phyloP scores from a whole-genome alignment of 345 rosid genomes.

The Citrus unshiu region DNA sequence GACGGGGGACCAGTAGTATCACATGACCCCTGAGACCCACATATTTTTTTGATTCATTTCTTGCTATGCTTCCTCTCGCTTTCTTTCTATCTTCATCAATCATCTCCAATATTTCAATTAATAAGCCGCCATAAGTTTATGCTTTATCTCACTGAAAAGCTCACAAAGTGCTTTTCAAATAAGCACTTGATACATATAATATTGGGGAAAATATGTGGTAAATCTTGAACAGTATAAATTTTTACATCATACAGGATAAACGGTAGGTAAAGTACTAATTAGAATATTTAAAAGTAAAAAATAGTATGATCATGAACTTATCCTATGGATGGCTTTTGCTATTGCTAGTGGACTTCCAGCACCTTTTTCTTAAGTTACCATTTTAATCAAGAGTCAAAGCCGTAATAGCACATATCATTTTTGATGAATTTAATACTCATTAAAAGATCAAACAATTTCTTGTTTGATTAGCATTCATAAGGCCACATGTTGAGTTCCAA shows the following conservation, averaged over 20 bases:
- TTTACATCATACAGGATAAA: background rate
- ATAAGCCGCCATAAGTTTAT: background rate
- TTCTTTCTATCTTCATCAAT: background rate
- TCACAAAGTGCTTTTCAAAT: background rate
- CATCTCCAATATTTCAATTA: background rate
- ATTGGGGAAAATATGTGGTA: too few species aligned
- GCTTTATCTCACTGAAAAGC: background rate
- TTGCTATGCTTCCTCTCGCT: background rate
- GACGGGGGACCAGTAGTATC: background rate
- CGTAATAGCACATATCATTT: background rate
- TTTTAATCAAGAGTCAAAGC: background rate
- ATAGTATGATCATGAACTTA: background rate
- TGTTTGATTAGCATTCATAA: background rate
- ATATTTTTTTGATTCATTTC: background rate
- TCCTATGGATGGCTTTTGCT: too few species aligned
- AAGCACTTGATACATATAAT: background rate
- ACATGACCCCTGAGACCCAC: conserved; percentile 1
- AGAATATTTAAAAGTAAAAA: background rate
- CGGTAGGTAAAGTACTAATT: background rate
- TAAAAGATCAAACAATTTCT: too few species aligned
- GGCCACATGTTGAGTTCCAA: background rate
- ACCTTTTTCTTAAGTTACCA: background rate
- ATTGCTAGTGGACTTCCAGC: background rate
- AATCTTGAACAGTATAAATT: background rate
- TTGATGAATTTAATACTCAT: background rate